Base-by-base conservation (phyloP, 306 rosid species). In the Trifolium repens region DNA sequence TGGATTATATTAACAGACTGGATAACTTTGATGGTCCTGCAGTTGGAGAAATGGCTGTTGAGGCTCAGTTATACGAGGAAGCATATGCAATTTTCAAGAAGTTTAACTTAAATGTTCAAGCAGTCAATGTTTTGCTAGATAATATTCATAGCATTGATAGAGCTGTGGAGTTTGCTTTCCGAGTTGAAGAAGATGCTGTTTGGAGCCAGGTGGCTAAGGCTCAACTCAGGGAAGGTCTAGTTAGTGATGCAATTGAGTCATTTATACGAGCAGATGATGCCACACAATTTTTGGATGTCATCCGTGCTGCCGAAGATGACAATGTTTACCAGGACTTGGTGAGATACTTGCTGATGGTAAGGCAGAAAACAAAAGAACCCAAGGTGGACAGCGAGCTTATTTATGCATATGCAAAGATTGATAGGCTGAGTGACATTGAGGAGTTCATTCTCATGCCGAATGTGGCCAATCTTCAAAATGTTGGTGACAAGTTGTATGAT, bases 191-290 rank as follows among this genome's bases (percentile, higher is more conserved):
- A 83, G 99, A 96, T 77, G 93, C 96, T 66, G 99, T 96, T 86
- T 96, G 99, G 99, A 96, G 99, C 84, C 96, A 96, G 86, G 99
- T 96, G 76, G 99, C 91, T 49, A 96, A 89, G 88, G 99, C 99
- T 74, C 99, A 96, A 87, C 93, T 96, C 47, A 85, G 92, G 84
- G 99, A 89, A 76, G 99, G 99, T 34, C 81, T 90, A 60, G 99
- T 96, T n/a, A 96, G 99, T 39, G 98, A 96, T 88, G 98, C 98
- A 13, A 92, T 96, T 44, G 99, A 96, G 86, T 96, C 99, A 34
- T 96, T 96, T 75, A 92, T 96, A 72, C 85, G 99, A 52, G 99
- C 99, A 1, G 99, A 96, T 57, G 99, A 96, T 79, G 92, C 91
- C 49, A 92, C 97, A 22, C 90, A 96, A 68, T 96, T 96, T 85